These are phyloP conservation scores for Phytophthora cajani DNA, from an alignment of 352 stramenopile genomes.

Conservation along the genomic window DNA sequence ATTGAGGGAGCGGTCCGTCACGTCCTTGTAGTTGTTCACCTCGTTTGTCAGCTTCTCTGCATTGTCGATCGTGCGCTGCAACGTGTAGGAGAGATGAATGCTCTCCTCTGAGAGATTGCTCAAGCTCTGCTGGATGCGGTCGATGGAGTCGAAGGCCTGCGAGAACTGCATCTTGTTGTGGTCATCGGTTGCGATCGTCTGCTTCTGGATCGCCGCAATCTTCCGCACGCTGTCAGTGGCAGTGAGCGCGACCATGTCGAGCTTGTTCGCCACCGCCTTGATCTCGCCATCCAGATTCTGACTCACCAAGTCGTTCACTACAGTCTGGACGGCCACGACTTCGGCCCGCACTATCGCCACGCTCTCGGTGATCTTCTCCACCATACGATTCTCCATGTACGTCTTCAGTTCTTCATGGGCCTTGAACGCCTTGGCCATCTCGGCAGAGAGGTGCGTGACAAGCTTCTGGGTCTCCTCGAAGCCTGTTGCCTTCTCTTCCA, in stretches of 20 bases:
- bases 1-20: constrained; percentile 45
- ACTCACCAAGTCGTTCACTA: constrained; percentile 62
- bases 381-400: constrained; percentile 58
- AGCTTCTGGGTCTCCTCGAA: constrained; percentile 70
- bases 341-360: constrained; percentile 55
- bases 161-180: constrained; percentile 67
- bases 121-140: constrained; percentile 67
- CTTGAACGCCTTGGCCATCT: constrained; percentile 48
- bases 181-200: constrained; percentile 55
- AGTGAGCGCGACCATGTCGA: constrained; percentile 66
- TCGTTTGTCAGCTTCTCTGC: constrained; percentile 55
- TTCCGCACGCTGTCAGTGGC: constrained; percentile 65
- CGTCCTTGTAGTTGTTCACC: constrained; percentile 53
- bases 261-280: constrained; percentile 51
- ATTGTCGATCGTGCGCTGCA: constrained; percentile 63
- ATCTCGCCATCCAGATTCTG: constrained; percentile 69
- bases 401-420: constrained; percentile 52
- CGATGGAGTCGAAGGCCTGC: constrained; percentile 72
- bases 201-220: constrained; percentile 64
- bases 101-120: constrained; percentile 78
- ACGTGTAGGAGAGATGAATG: constrained; percentile 70
- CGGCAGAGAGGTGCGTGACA: constrained; percentile 44
- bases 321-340: constrained; percentile 52
- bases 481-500: constrained; percentile 60
- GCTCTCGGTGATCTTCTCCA: constrained; percentile 67